Conservation (phyloP, 2,329 filamentous ascomycete species). For the Microdochium nivale region DNA sequence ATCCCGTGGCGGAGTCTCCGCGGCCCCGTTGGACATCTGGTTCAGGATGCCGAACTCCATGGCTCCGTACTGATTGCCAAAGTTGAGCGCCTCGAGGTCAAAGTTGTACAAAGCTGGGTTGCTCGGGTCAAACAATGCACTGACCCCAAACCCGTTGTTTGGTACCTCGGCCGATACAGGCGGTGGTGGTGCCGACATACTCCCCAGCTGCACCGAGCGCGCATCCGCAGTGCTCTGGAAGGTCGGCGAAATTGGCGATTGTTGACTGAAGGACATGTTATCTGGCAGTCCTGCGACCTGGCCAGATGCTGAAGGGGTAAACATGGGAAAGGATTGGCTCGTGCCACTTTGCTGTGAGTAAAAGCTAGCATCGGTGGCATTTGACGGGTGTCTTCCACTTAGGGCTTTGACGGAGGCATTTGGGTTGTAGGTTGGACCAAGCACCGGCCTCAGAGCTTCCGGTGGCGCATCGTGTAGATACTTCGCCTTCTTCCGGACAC, state of each 20-base stretch:
- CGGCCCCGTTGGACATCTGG: slow-evolving; percentile 87
- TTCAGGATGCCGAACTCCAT: slow-evolving; percentile 94
- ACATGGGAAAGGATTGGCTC: slow-evolving; percentile 41
- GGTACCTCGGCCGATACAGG: slow-evolving; percentile 35
- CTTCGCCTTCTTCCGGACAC: slow-evolving; percentile 96
- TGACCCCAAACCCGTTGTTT: slow-evolving; percentile 15
- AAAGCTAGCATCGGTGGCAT: slow-evolving; percentile 32
- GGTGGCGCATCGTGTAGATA: slow-evolving; percentile 94
- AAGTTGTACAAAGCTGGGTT: slow-evolving; percentile 94
- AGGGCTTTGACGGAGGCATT: slow-evolving; percentile 36
- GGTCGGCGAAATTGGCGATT: slow-evolving; percentile 66
- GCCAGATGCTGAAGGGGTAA: slow-evolving; percentile 33
- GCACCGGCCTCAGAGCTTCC: slow-evolving; percentile 79
- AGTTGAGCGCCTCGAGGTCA: slow-evolving; percentile 87
- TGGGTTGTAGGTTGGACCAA: slow-evolving; percentile 62
- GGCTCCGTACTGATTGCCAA: slow-evolving; percentile 92
- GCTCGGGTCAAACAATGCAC: slow-evolving; percentile 73
- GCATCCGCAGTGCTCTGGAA: slow-evolving; percentile 52
- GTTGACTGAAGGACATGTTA: slow-evolving; percentile 49
- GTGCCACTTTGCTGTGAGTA: slow-evolving; percentile 40
- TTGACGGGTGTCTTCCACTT: slow-evolving; percentile 38
- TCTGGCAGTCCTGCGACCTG: slow-evolving; percentile 38
- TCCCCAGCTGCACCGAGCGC: slow-evolving; percentile 30
- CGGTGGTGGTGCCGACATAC: slow-evolving; percentile 37
- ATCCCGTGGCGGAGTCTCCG: slow-evolving; percentile 69